A percentile compares a stretch with the other conserved stretches of the same genome.
phyloP scores from a whole-genome alignment of 441 rosid genomes.

The Hura crepitans region DNA sequence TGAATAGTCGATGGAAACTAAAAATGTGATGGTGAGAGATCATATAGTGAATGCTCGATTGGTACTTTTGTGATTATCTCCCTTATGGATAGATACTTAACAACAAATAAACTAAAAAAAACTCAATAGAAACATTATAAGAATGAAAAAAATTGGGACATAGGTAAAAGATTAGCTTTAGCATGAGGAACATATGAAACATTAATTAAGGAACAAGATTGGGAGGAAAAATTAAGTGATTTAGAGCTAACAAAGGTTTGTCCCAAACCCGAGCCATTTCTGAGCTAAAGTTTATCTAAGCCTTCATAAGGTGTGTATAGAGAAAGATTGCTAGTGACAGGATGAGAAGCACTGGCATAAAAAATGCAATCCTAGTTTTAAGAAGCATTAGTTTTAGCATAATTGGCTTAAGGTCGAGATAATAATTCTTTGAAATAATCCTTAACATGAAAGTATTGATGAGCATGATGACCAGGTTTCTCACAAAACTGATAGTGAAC shows the following conservation, averaged over 20 bases:
- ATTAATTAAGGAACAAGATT: no score
- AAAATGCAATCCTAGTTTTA: neutral
- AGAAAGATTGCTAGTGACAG: neutral
- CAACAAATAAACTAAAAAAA: neutral
- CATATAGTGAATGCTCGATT: neutral
- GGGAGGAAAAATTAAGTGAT: no score
- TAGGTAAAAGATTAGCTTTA: neutral
- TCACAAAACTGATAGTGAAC: no score
- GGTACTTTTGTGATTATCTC: neutral
- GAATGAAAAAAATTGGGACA: neutral
- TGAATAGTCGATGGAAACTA: neutral
- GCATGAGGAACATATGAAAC: neutral
- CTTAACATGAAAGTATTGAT: no score
- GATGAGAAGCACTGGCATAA: neutral
- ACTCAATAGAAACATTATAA: neutral
- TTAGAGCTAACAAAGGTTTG: neutral
- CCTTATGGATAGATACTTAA: neutral
- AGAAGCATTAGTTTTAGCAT: neutral
- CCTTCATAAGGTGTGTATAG: neutral
- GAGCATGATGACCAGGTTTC: no score
- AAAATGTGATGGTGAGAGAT: neutral
- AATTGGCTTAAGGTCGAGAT: neutral
- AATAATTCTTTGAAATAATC: no score
- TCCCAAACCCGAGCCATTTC: neutral
- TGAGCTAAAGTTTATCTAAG: neutral